Evolutionary conservation across 2,329 filamentous ascomycete genomes (phyloP), one percentile per base, ranked within the genome.

Genomic region (Pyrenophora tritici-repentis): DNA sequence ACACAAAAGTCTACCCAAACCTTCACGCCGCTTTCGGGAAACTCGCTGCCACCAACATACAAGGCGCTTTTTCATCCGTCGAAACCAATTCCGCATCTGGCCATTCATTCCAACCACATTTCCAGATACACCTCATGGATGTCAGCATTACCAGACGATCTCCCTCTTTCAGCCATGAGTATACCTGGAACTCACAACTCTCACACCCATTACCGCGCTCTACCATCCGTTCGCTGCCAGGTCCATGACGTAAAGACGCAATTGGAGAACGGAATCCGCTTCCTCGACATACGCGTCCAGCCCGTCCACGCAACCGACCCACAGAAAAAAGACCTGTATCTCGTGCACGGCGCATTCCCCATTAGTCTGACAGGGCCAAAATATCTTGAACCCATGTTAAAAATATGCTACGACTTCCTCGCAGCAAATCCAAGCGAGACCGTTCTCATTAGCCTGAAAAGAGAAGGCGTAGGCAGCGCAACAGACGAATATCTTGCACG

Each of bases 131-230:
- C 87, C 75, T 90, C 86, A 55, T 91, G 94, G 94, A 97, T 97
- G 92, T 75, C 80, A 49, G 81, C 86, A 55, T 80, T 97, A 35
- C 79, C 82, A 53, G 84, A 92, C 65, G 81, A 85, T 16, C 87
- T 85, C 43, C 86, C 90, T 1, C 79, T 97, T 4, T 89, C 90
- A 1, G 82, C 87, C 2, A 84, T 99, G 42, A 94, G 89, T 42
- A 94, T 97, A 56, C 94, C 94, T 0, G 94, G 94, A 58, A 97
- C 94, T 0, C 94, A 99, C 79, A 97, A 99, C 76, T 90, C 89
- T 14, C 90, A 94, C 6, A 95, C 92, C 8, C 88, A 84, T 76
- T 82, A 95, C 78, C 82, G 84, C 41, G 92, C 94, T 10, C 82
- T 97, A 4, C 94, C 94, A 1, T 96, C 91, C 1, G 94, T 97